phyloP scores from a whole-genome alignment of 305 asterid genomes.

The Fraxinus dipetala region DNA sequence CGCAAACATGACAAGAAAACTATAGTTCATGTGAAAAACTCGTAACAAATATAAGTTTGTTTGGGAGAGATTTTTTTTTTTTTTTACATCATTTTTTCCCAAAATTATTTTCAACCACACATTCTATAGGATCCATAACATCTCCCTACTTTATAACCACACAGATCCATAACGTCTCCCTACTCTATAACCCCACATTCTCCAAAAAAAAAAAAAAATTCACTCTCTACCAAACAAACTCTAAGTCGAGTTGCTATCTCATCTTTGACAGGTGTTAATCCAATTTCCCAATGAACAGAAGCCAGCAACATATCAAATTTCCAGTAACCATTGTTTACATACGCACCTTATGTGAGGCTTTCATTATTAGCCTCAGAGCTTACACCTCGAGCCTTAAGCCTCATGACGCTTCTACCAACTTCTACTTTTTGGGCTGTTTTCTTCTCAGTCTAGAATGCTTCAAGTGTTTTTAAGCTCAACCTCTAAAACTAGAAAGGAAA shows the following conservation, averaged over 20 bases:
- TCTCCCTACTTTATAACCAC: no score
- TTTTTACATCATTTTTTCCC: no score
- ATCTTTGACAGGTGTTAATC: not conserved
- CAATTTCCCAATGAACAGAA: not conserved
- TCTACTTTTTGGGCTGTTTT: not conserved
- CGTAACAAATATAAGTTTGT: not conserved
- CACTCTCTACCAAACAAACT: not conserved
- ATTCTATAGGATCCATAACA: no score
- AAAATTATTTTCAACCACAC: no score
- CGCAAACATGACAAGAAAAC: slow-evolving; percentile 11
- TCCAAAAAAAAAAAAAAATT: not conserved
- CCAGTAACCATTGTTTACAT: not conserved
- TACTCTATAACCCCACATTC: not conserved
- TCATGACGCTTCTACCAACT: not conserved
- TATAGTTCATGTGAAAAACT: not conserved
- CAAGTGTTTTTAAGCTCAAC: not conserved
- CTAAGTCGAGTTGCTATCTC: not conserved
- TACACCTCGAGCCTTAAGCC: not conserved
- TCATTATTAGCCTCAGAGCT: not conserved
- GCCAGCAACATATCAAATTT: not conserved
- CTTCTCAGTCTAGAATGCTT: not conserved
- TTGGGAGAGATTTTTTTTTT: no score
- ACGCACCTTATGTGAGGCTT: not conserved
- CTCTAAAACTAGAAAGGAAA: slow-evolving; percentile 2
- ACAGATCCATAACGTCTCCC: not conserved